Evolutionary conservation across 2,329 filamentous ascomycete species (phyloP), one percentile per base, ranked within the genome.

Genomic region (Geosmithia morbida): DNA sequence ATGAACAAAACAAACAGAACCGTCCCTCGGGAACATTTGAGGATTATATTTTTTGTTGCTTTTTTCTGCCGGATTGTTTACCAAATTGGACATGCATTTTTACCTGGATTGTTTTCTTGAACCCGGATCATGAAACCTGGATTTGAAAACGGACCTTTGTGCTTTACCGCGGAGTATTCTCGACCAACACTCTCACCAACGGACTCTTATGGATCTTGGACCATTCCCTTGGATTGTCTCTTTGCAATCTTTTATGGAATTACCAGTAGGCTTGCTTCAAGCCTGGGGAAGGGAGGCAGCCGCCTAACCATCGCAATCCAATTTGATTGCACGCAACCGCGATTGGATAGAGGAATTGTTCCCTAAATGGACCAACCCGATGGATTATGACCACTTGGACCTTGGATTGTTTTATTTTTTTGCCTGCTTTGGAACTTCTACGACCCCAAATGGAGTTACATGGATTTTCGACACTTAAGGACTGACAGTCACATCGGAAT

Each of bases 241-340:
- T 37, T 37, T 16, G 33, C 33, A 16, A 7, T 26, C 22, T 26
- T 13, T 37, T 16, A 7, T 37, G 14, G 33, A 16, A 37, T 16
- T 7, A 37, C 14, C 33, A 37, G 14, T 16, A 7, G 33, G 33
- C 33, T 37, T 37, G 14, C 13, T 16, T 16, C 10, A 13, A 37
- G 33, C 11, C 33, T 13, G 33, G 33, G 13, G 11, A 37, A 37
- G 10, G 33, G 33, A 37, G 33, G 33, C 33, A 37, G 11, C 33
- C 33, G 33, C 33, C 33, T 37, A 26, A 26, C 44, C 47, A 30
- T 16, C 29, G 60, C 60, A 61, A 61, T 62, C 49, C 51, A 55
- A 61, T 61, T 54, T 50, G 51, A 61, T 62, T 61, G 60, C 58
- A 55, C 60, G 60, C 60, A 56, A 50, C 56, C 57, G 59, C 60